Evolutionary conservation across 1,139 yeast genomes (phyloP), one percentile per base, ranked within the genome.

Genomic region (Insectozyma bohioensis): DNA sequence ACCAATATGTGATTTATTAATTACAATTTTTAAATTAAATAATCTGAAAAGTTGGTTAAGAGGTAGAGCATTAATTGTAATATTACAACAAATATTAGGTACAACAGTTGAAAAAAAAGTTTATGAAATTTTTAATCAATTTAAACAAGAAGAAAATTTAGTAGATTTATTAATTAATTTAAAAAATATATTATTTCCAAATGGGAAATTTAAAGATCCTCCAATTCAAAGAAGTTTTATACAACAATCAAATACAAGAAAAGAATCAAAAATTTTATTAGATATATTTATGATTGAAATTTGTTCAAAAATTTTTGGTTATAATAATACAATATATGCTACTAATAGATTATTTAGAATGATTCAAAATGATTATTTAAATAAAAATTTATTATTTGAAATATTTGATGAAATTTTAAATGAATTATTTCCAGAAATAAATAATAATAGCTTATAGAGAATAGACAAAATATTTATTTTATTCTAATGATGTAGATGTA

Each of bases 41-140:
- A 73, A 71, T 26, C 69, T 85, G 2, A 79, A 77, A 34, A 73
- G 76, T 31, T 87, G 96, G 95, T 59, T 88, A 1, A 63, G 95
- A 35, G 97, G 96, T 0, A 67, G 90, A 31, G 96, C 97, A 0
- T 67, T 87, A 4, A 72, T 88, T 24, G 80, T 87, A 3, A 78
- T 90, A 3, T 63, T 88, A 26, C 97, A 88, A 54, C 96, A 87
- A 54, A 56, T 90, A 1, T 71, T 90, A 34, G 97, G 97, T 0
- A 86, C 95, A 3, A 84, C 97, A 0, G 81, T 88, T 36, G 97
- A 90, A 51, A 80, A 78, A 49, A 81, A 81, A 41, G 72, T 82
- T 6, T 45, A 69, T 69, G 54, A 68, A 47, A 47, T 63, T 51
- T 39, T 54, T 54, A 35, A 35, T n/a, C 55, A 51, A 30, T 22